A percentile compares a stretch with the other conserved stretches of the same genome.
Evolutionary conservation across 306 rosid species (phyloP).

Genomic region (Lotus japonicus): DNA sequence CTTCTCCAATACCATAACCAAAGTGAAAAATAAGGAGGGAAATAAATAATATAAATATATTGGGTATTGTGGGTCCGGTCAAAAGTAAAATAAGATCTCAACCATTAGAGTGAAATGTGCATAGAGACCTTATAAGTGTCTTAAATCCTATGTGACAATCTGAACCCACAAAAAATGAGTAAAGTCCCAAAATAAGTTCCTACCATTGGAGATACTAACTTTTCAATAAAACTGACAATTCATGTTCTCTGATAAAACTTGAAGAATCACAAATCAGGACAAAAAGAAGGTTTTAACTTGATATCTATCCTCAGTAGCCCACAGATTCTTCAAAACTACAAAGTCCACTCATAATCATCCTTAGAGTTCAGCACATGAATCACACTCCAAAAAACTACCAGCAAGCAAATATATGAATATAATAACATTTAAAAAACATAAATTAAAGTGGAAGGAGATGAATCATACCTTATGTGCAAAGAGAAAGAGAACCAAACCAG

Average conservation of each 20-base stretch:
- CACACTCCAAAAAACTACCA: background rate
- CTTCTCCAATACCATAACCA: too few species aligned
- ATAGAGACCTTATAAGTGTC: too few species aligned
- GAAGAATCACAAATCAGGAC: background rate
- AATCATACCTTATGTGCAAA: conserved; percentile 27
- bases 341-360: background rate
- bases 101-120: too few species aligned
- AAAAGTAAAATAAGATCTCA: too few species aligned
- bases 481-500: conserved; percentile 9
- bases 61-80: too few species aligned
- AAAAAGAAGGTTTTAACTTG: background rate
- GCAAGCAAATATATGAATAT: background rate
- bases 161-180: too few species aligned
- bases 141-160: too few species aligned
- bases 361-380: background rate
- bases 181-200: too few species aligned
- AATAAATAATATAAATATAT: too few species aligned
- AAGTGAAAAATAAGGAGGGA: too few species aligned
- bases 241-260: background rate
- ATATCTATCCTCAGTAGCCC: background rate
- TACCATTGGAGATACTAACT: too few species aligned
- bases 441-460: background rate
- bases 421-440: background rate
- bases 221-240: background rate
- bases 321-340: background rate